Evolutionary conservation across 345 rosid genomes (phyloP), one percentile per base, ranked within the genome.

Genomic region (Arabidopsis arenosa): DNA sequence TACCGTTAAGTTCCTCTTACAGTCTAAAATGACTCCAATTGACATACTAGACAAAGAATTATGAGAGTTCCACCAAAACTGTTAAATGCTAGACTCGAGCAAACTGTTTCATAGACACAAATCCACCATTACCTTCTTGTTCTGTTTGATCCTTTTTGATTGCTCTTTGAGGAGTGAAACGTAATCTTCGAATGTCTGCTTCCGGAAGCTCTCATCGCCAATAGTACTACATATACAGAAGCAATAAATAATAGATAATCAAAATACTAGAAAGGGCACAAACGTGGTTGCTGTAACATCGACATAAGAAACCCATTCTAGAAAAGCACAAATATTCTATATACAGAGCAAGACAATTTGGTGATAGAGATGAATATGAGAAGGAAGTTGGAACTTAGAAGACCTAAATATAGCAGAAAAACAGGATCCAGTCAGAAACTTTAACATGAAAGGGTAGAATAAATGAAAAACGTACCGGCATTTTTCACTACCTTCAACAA

Each of bases 401-500:
- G 39, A 44, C 51, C 39, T 14, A 53, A 35, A 56, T 63, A 10
- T 53, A 66, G 57, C 43, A 74, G 21, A 63, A 56, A 13, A 66
- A 36, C 15, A 47, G 51, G 64, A 67, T 28, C 52, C 17, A 47
- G 37, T 32, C 43, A 78, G 15, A 36, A 70, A 56, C 32, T 40
- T 54, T 11, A 18, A 49, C 80, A 60, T 21, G 68, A 39, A 48
- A 58, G 30, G 43, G 47, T 9, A 49, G 43, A 61, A 54, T 60
- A 63, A 60, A 36, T 15, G 12, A 51, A 35, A 63, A 60, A 66
- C 80, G 81, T 84, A 95, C 99, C 96, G 86, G 90, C 80, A 92
- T 74, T 90, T 96, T 66, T 85, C 87, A 81, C 90, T 86, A 66
- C 81, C 86, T 80, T 90, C 90, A 32, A 95, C 80, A 62, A 87